These are phyloP conservation scores for Volvox carteri DNA, from an alignment of 163 green algal genomes.

Conservation along the genomic window DNA sequence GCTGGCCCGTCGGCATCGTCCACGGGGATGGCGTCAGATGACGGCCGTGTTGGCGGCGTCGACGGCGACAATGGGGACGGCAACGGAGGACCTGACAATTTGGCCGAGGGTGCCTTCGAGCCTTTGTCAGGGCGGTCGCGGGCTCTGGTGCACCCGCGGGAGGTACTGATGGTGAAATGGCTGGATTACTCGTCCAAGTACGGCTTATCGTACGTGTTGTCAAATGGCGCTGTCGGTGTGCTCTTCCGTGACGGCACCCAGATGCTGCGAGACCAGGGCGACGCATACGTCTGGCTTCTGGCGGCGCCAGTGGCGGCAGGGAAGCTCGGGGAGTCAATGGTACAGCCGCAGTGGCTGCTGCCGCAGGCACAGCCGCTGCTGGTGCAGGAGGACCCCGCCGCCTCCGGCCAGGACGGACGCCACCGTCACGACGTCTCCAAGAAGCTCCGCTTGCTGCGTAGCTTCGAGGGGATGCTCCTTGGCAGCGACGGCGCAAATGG, in stretches of 20 bases:
- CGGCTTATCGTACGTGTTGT: constrained; percentile 49
- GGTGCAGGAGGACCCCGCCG: neutral
- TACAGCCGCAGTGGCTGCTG: constrained; percentile 34
- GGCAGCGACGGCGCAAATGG: neutral
- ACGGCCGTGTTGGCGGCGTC: neutral
- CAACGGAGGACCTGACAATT: neutral
- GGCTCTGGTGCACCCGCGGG: neutral
- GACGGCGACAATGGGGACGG: neutral
- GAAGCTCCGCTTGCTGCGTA: constrained; percentile 43
- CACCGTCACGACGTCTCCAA: constrained; percentile 27
- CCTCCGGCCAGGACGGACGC: neutral
- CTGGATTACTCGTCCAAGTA: constrained; percentile 49
- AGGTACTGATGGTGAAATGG: constrained; percentile 48
- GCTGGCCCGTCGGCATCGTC: too few species aligned
- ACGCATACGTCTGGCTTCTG: constrained; percentile 32
- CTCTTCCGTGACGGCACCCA: constrained; percentile 47
- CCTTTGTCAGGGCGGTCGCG: neutral
- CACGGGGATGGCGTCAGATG: neutral
- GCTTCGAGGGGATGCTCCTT: constrained; percentile 16
- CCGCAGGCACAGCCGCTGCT: neutral
- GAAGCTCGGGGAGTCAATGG: neutral
- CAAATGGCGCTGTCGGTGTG: constrained; percentile 47
- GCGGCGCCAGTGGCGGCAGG: neutral
- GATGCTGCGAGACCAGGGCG: neutral
- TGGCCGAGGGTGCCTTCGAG: neutral